Evolutionary conservation across 2,329 filamentous ascomycete species (phyloP).

Genomic region (Ceratocystis cubensis): DNA sequence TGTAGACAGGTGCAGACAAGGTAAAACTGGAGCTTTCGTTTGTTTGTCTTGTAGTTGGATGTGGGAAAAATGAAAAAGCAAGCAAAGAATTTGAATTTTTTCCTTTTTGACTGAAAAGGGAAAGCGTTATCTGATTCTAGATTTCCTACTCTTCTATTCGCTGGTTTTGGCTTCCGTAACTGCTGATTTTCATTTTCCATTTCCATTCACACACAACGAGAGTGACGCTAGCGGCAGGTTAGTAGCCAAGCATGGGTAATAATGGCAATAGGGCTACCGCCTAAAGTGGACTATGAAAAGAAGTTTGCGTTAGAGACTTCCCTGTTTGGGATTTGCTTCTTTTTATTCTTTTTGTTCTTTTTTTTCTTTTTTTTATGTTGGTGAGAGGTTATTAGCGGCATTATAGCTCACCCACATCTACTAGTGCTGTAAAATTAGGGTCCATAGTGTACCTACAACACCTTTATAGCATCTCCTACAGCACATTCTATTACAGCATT

Average conservation of each 20-base stretch:
- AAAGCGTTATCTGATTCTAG: background rate
- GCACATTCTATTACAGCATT: no score
- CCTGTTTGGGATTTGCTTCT: background rate
- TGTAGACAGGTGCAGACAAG: background rate
- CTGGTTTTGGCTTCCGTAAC: background rate
- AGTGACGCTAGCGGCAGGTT: background rate
- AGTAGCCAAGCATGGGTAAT: background rate
- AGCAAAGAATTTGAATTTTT: background rate
- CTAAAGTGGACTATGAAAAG: background rate
- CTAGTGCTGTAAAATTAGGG: no score
- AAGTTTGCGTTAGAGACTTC: background rate
- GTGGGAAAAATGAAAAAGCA: background rate
- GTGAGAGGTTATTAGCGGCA: background rate
- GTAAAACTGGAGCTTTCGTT: background rate
- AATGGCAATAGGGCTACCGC: conserved; percentile 1
- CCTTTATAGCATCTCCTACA: no score
- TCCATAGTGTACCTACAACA: no score
- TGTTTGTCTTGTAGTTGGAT: background rate
- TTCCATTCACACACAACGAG: background rate
- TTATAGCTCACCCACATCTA: no score
- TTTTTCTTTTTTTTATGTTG: background rate
- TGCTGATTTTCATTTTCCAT: background rate
- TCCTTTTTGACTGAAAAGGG: background rate
- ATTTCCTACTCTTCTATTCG: background rate
- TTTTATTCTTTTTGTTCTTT: background rate